phyloP scores from a whole-genome alignment of 306 rosid genomes.

The Hippophae rhamnoides region DNA sequence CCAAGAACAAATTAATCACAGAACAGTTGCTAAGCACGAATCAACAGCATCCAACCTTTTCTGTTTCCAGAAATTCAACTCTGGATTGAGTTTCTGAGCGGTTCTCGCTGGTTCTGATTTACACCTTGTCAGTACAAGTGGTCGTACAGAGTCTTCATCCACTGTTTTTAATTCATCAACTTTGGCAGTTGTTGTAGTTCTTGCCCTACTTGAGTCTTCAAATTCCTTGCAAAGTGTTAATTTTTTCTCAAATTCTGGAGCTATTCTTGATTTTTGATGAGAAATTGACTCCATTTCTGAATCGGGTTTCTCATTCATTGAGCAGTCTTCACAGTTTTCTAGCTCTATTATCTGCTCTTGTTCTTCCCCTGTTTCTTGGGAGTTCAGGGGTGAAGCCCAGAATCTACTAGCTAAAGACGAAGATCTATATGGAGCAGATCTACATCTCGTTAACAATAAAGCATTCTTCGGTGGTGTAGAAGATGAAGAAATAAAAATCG shows the following conservation, averaged over 20 bases:
- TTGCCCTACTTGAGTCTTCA: slow-evolving; percentile 28
- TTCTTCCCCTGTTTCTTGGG: slow-evolving; percentile 26
- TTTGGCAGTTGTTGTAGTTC: slow-evolving; percentile 25
- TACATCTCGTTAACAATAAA: slow-evolving; percentile 57
- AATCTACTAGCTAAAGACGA: slow-evolving; percentile 51
- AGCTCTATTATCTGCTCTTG: slow-evolving; percentile 7
- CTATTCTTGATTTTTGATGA: slow-evolving; percentile 19
- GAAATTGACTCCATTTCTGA: slow-evolving; percentile 29
- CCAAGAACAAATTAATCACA: slow-evolving; percentile 30
- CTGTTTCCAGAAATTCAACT: slow-evolving; percentile 33
- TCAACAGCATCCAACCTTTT: slow-evolving; percentile 39
- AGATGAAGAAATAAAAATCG: slow-evolving; percentile 13
- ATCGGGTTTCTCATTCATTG: slow-evolving; percentile 19
- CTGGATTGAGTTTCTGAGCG: slow-evolving; percentile 43
- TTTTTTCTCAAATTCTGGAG: slow-evolving; percentile 28
- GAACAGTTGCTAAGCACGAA: slow-evolving; percentile 31
- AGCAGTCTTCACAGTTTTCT: slow-evolving; percentile 12
- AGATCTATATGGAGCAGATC: slow-evolving; percentile 77
- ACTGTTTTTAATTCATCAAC: slow-evolving; percentile 17
- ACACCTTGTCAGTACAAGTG: slow-evolving; percentile 60
- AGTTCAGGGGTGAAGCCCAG: slow-evolving; percentile 42
- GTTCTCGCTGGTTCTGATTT: slow-evolving; percentile 75
- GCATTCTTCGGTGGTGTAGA: slow-evolving; percentile 62
- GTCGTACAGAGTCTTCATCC: slow-evolving; percentile 20
- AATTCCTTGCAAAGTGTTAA: slow-evolving; percentile 22